phyloP scores from a whole-genome alignment of 1,284 basidiomycete genomes.

The Tilletia horrida region DNA sequence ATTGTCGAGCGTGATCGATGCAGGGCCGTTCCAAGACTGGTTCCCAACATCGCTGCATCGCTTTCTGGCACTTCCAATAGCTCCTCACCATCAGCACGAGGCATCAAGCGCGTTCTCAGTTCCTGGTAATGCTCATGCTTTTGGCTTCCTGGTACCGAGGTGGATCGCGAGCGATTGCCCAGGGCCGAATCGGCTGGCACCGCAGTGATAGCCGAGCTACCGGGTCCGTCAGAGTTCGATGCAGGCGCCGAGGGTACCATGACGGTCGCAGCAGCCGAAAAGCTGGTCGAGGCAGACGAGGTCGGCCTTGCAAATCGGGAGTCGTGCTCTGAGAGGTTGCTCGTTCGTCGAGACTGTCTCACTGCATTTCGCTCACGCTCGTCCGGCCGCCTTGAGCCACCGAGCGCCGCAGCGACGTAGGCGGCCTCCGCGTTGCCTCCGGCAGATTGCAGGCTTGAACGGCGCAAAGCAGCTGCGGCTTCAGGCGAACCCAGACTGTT shows the following conservation, averaged over 20 bases:
- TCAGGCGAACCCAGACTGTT: neutral
- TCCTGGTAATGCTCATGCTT: neutral
- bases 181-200: neutral
- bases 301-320: too few species aligned
- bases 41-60: neutral
- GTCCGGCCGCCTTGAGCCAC: too few species aligned
- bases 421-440: neutral
- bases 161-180: neutral
- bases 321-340: too few species aligned
- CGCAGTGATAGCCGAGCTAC: neutral
- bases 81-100: neutral
- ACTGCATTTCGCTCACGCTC: too few species aligned
- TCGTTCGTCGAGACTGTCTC: too few species aligned
- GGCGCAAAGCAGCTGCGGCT: neutral
- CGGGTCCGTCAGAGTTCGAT: neutral
- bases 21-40: constrained; percentile 6
- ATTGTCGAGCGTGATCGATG: neutral
- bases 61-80: too few species aligned
- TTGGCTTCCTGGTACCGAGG: neutral
- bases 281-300: constrained; percentile 10
- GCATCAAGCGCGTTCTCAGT: too few species aligned
- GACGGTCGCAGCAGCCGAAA: constrained; percentile 6
- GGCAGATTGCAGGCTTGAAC: neutral
- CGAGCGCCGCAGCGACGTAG: neutral
- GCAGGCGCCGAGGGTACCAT: neutral